Percentiles rank a stretch among this genome's conserved stretches.
Evolutionary conservation across 2,329 filamentous ascomycete genomes (phyloP).

Genomic region (Graphilbum fragrans): DNA sequence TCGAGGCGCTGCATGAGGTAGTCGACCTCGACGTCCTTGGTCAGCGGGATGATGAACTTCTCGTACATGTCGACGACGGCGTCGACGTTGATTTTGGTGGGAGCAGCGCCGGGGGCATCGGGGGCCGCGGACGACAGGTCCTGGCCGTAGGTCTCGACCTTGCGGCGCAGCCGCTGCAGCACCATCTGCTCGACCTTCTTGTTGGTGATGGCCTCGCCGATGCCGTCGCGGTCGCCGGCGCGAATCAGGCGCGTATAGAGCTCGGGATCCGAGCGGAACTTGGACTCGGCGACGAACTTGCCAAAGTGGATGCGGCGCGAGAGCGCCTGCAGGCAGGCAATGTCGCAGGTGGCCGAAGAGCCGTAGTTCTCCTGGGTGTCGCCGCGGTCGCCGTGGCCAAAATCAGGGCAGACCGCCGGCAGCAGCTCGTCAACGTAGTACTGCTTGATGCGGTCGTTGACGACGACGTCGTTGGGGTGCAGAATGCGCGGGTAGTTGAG

Average conservation of each 20-base stretch:
- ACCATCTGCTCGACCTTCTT: conserved; percentile 82
- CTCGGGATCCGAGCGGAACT: conserved; percentile 76
- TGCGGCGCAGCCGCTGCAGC: conserved; percentile 71
- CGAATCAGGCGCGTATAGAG: conserved; percentile 74
- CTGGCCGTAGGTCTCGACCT: conserved; percentile 86
- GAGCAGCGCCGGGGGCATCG: conserved; percentile 30
- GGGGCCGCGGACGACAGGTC: conserved; percentile 57
- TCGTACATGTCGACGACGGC: conserved; percentile 84
- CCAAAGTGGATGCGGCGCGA: conserved; percentile 92
- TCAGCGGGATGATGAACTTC: conserved; percentile 89
- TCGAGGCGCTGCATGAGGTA: conserved; percentile 85
- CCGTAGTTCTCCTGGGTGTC: conserved; percentile 93
- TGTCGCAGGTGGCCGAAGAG: conserved; percentile 81
- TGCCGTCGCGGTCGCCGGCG: conserved; percentile 64
- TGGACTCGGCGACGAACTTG: conserved; percentile 95
- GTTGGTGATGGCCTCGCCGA: conserved; percentile 86
- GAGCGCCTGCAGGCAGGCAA: conserved; percentile 77
- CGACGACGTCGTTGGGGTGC: conserved; percentile 78
- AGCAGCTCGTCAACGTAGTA: conserved; percentile 78
- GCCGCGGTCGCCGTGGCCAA: conserved; percentile 65
- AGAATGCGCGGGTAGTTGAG: conserved; percentile 82
- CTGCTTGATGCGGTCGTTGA: conserved; percentile 76
- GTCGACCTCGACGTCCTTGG: conserved; percentile 97
- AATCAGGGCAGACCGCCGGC: conserved; percentile 69
- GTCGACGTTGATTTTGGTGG: conserved; percentile 79